Evolutionary conservation across 2,329 filamentous ascomycete species (phyloP), one percentile per base, ranked within the genome.

Genomic region (Ramichloridium luteum): DNA sequence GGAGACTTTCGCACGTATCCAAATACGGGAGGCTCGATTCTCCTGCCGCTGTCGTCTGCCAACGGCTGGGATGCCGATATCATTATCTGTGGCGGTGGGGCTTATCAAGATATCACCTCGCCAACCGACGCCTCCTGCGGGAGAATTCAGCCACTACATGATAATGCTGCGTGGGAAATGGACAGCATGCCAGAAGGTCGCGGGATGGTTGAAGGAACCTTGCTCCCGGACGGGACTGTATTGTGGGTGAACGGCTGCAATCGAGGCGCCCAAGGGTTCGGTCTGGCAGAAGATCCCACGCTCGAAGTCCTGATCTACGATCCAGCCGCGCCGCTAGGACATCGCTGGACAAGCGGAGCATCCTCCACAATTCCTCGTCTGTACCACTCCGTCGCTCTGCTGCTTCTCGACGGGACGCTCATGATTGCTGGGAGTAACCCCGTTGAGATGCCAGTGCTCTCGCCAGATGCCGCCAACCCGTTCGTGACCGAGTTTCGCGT

Each of bases 1-100:
- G 47, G 70, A 68, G 40, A 68, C 74, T 47, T 63, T 15, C 70
- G 74, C n/a, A 77, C 75, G 0, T 80, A 79, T 41, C 76, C 74
- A 10, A 65, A 77, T 5, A 73, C 79, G 43, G 76, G 74, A 2
- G 70, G 70, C 1, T 62, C 70, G 27, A 70, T 79, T 18, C 55
- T 78, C 1, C 54, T 80, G 6, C 76, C 75, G 1, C 73, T 79
- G 43, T 57, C 65, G 30, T 70, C 71, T 0, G 72, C 72, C 2
- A 65, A 58, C 1, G 70, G 72, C 5, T 13, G 72, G 47, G 68
- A 69, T 25, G 67, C 71, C 2, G 58, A 78, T 0, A 52, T 80
- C 8, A 57, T 80, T 25, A 63, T 79, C 39, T 80, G 76, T 39
- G 77, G 77, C 41, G 76, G 76, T 15, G 71, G 72, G 34, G 63